These are phyloP conservation scores for Penicillium concentricum DNA, from an alignment of 2,329 filamentous ascomycete species.

Conservation along the genomic window DNA sequence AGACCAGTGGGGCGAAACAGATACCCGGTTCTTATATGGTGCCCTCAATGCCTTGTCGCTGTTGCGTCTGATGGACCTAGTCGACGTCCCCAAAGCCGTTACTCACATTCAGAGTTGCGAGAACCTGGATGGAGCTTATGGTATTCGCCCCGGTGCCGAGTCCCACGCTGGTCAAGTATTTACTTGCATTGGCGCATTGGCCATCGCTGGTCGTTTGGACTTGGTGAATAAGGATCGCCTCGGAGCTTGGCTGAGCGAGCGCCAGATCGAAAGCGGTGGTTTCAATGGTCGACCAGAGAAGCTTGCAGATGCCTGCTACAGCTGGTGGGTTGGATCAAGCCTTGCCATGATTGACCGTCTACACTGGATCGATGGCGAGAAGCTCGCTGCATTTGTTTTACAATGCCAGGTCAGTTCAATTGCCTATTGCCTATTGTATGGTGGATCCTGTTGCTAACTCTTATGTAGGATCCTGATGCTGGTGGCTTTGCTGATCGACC, in stretches of 20 bases:
- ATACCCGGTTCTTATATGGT: constrained; percentile 91
- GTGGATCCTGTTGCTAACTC: constrained; percentile 10
- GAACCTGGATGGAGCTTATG: constrained; percentile 95
- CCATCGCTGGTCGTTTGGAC: constrained; percentile 79
- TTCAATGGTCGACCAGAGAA: constrained; percentile 95
- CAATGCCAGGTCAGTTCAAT: constrained; percentile 64
- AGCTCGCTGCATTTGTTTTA: constrained; percentile 78
- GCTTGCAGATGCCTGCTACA: constrained; percentile 95
- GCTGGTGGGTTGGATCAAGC: constrained; percentile 96
- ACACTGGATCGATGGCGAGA: constrained; percentile 88
- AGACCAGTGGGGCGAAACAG: constrained; percentile 94
- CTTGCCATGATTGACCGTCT: constrained; percentile 82
- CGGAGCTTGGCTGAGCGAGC: constrained; percentile 87
- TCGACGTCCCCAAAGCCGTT: constrained; percentile 79
- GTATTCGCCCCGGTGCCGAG: constrained; percentile 83
- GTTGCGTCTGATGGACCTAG: constrained; percentile 67
- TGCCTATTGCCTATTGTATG: background rate
- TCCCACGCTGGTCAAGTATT: constrained; percentile 95
- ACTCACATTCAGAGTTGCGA: constrained; percentile 75
- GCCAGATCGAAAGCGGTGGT: constrained; percentile 82
- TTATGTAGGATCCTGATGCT: constrained; percentile 64
- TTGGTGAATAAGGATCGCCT: constrained; percentile 79
- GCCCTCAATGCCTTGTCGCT: constrained; percentile 88
- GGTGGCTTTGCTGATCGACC: constrained; percentile 90
- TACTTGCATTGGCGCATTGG: constrained; percentile 83